phyloP scores from a whole-genome alignment of 108 stramenopile genomes.

The Pseudonitzschia delicatissima region DNA sequence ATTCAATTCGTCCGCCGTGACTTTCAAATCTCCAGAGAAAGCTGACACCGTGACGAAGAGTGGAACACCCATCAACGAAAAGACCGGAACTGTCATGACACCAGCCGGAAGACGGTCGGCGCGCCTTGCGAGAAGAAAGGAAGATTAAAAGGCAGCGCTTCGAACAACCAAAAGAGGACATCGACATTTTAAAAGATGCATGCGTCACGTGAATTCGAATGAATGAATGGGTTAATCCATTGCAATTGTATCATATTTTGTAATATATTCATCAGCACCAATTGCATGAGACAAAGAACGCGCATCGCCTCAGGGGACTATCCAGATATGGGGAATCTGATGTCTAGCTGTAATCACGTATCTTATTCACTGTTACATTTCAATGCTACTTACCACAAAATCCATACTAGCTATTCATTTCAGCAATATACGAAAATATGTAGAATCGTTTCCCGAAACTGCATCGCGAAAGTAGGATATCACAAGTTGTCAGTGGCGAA shows the following conservation, averaged over 20 bases:
- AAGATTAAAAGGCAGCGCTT: slow-evolving; percentile 18
- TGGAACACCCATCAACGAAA: slow-evolving; percentile 21
- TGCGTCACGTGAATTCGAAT: neutral
- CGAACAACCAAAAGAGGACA: neutral
- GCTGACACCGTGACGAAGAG: neutral
- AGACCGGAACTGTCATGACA: slow-evolving; percentile 47
- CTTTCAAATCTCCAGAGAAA: slow-evolving; percentile 7
- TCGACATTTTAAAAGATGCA: neutral
- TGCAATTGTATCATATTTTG: neutral
- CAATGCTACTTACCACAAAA: too few species aligned
- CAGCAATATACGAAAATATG: too few species aligned
- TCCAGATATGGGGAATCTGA: slow-evolving; percentile 12
- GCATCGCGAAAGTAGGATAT: too few species aligned
- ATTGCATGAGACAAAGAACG: neutral
- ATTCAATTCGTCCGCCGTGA: slow-evolving; percentile 4
- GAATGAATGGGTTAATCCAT: neutral
- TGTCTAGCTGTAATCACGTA: slow-evolving; percentile 2
- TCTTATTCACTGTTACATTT: neutral
- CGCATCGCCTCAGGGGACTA: slow-evolving; percentile 8
- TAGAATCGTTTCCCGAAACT: too few species aligned
- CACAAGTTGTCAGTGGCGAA: too few species aligned
- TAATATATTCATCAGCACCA: neutral
- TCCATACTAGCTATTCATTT: too few species aligned
- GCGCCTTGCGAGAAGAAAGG: slow-evolving; percentile 47
- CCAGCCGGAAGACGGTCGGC: slow-evolving; percentile 61